Conservation (phyloP, 495 filamentous ascomycete genomes). For the Xylaria nigripes region DNA sequence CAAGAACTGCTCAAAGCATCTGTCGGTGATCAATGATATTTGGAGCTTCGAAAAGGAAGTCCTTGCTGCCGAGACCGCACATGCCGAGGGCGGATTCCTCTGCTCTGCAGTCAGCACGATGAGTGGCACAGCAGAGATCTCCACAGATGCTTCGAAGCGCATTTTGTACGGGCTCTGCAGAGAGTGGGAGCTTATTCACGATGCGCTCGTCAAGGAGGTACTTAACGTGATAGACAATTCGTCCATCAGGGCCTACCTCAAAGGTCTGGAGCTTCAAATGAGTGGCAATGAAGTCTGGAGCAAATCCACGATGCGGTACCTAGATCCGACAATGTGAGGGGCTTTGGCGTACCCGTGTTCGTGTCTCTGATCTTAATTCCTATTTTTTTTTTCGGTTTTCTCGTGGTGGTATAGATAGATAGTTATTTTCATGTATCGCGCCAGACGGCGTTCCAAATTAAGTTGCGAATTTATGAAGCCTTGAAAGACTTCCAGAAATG, state of each 20-base stretch:
- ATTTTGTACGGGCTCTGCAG: constrained; percentile 28
- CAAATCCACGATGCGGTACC: constrained; percentile 22
- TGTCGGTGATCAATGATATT: constrained; percentile 38
- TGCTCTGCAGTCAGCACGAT: constrained; percentile 19
- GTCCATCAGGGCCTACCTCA: constrained; percentile 18
- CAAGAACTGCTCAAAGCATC: constrained; percentile 26
- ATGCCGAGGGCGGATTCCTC: constrained; percentile 21
- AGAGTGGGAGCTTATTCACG: constrained; percentile 26
- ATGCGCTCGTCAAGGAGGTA: constrained; percentile 12
- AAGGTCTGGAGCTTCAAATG: constrained; percentile 34
- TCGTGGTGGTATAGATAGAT: no score
- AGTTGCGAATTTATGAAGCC: no score
- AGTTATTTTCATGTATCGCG: no score
- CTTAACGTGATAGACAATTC: constrained; percentile 1
- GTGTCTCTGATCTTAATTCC: no score
- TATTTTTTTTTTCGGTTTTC: no score
- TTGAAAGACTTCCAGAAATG: no score
- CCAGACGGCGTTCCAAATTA: no score
- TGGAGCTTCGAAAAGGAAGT: constrained; percentile 35
- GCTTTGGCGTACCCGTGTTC: no score
- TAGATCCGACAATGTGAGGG: not conserved
- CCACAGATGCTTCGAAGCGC: constrained; percentile 22
- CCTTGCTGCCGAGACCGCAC: not conserved
- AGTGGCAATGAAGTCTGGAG: constrained; percentile 40
- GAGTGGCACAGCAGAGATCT: constrained; percentile 1